phyloP scores from a whole-genome alignment of 2,329 filamentous ascomycete species.

The Hirsutella minnesotensis region DNA sequence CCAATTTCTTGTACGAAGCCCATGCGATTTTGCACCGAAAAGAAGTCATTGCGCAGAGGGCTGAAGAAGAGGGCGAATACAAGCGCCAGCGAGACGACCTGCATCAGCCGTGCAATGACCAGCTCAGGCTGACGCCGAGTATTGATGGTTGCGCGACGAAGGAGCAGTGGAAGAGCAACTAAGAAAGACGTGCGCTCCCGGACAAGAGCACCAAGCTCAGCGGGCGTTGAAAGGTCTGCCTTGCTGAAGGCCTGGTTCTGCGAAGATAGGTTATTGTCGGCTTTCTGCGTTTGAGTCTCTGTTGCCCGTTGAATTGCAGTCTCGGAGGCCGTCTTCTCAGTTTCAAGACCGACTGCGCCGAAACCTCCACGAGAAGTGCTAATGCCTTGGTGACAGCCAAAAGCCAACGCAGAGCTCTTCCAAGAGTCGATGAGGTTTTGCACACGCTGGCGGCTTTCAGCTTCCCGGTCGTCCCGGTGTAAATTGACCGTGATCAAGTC shows the following conservation, averaged over 20 bases:
- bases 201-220: constrained; percentile 58
- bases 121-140: constrained; percentile 53
- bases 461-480: constrained; percentile 51
- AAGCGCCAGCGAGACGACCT: constrained; percentile 51
- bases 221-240: constrained; percentile 48
- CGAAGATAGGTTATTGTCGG: background rate
- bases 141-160: constrained; percentile 58
- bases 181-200: constrained; percentile 50
- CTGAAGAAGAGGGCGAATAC: constrained; percentile 60
- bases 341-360: constrained; percentile 5
- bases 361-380: constrained; percentile 10
- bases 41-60: constrained; percentile 57
- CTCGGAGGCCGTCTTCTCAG: background rate
- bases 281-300: background rate
- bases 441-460: constrained; percentile 50
- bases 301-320: background rate
- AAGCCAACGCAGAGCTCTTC: constrained; percentile 17
- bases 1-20: constrained; percentile 63
- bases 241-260: constrained; percentile 23
- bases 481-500: constrained; percentile 68
- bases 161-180: constrained; percentile 53
- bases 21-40: constrained; percentile 58
- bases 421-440: constrained; percentile 48
- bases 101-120: constrained; percentile 53
- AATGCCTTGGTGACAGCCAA: constrained; percentile 16